These are phyloP conservation scores for Thermomucor indicae-seudaticae DNA, from an alignment of 371 early-diverging fungal genomes.

Conservation along the genomic window DNA sequence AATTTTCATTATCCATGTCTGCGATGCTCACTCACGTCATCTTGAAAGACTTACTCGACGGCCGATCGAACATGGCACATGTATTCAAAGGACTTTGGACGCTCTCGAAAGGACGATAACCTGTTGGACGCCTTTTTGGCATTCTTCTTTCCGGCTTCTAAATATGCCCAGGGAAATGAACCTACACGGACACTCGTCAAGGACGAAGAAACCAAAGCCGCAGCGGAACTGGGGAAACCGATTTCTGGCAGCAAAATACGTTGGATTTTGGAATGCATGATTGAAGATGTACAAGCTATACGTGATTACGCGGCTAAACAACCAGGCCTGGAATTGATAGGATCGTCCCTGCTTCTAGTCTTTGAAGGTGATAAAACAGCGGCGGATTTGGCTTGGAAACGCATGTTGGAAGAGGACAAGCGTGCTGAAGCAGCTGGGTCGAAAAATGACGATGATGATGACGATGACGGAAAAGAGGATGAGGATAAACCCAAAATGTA, in stretches of 20 bases:
- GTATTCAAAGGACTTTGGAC: slow-evolving; percentile 45
- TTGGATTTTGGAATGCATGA: slow-evolving; percentile 59
- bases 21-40: background rate
- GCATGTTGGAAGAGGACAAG: slow-evolving; percentile 35
- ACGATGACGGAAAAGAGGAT: slow-evolving; percentile 18
- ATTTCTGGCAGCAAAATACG: slow-evolving; percentile 31
- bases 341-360: slow-evolving; percentile 65
- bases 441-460: no score
- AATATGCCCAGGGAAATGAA: slow-evolving; percentile 17
- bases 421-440: no score
- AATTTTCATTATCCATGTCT: background rate
- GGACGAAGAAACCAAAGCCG: background rate
- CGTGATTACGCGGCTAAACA: slow-evolving; percentile 33
- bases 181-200: slow-evolving; percentile 2
- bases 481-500: slow-evolving; percentile 40
- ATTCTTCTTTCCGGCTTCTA: slow-evolving; percentile 43
- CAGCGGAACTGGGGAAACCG: slow-evolving; percentile 1
- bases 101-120: slow-evolving; percentile 33
- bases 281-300: slow-evolving; percentile 55
- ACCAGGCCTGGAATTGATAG: slow-evolving; percentile 53
- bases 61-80: slow-evolving; percentile 27
- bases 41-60: slow-evolving; percentile 37
- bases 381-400: slow-evolving; percentile 42
- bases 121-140: slow-evolving; percentile 40
- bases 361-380: slow-evolving; percentile 65